Evolutionary conservation across 2,329 filamentous ascomycete genomes (phyloP).

Genomic region (Penicillium aurantiogriseum): DNA sequence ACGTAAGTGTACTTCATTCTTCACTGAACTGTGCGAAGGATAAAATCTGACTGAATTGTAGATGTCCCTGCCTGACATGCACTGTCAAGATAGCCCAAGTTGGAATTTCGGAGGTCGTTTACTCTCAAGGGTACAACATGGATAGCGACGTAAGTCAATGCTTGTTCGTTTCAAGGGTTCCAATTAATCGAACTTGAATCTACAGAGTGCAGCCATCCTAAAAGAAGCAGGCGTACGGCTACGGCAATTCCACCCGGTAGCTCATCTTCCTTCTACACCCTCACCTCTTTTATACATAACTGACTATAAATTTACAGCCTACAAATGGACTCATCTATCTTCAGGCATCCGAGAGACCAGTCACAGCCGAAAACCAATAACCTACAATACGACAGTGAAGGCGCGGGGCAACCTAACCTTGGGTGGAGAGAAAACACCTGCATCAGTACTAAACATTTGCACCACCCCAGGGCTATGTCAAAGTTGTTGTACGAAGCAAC

Average conservation of each 20-base stretch:
- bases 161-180: not conserved
- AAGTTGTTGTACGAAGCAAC: not conserved
- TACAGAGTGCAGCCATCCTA: conserved; percentile 73
- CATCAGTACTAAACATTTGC: not conserved
- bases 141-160: conserved; percentile 60
- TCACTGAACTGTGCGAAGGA: not conserved
- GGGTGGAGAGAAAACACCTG: not conserved
- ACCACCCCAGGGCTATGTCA: not conserved
- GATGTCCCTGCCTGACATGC: conserved; percentile 92
- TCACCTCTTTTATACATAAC: not conserved
- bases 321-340: conserved; percentile 64
- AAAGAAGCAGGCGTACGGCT: conserved; percentile 77
- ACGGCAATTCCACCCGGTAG: conserved; percentile 81
- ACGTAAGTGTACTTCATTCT: conserved; percentile 50
- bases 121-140: conserved; percentile 92
- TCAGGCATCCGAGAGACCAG: conserved; percentile 41
- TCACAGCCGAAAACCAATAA: not conserved
- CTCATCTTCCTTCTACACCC: not conserved
- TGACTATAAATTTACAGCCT: conserved; percentile 47
- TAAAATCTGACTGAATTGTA: conserved; percentile 23
- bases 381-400: not conserved
- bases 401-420: not conserved
- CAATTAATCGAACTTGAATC: not conserved
- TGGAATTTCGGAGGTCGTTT: conserved; percentile 93
- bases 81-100: conserved; percentile 99